These are phyloP conservation scores for Cairneyella variabilis DNA, from an alignment of 495 filamentous ascomycete species.

Conservation along the genomic window DNA sequence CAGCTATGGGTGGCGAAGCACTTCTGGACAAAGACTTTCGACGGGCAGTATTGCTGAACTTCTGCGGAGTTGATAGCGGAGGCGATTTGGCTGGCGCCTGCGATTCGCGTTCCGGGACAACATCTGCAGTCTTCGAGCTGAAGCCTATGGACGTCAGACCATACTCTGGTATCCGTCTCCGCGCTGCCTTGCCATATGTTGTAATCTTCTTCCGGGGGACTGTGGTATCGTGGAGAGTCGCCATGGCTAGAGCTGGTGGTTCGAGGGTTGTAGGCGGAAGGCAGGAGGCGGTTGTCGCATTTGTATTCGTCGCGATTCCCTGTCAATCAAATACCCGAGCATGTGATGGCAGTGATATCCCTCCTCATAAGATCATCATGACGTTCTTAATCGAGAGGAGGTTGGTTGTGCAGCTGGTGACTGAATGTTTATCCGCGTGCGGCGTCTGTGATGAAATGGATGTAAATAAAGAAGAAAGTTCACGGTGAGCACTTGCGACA, in stretches of 20 bases:
- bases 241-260: conserved; percentile 23
- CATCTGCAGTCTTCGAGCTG: conserved; percentile 18
- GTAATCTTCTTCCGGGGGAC: conserved; percentile 36
- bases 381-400: too few species aligned
- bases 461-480: not conserved
- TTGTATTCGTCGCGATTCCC: too few species aligned
- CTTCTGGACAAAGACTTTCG: not conserved
- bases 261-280: not conserved
- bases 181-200: conserved; percentile 45
- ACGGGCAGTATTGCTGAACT: not conserved
- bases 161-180: conserved; percentile 28
- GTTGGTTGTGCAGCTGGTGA: too few species aligned
- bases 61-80: not conserved
- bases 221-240: conserved; percentile 19
- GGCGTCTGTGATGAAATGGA: too few species aligned
- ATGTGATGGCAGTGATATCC: too few species aligned
- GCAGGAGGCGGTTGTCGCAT: not conserved
- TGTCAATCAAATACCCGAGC: too few species aligned
- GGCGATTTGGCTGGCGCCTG: not conserved
- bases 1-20: not conserved
- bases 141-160: conserved; percentile 11
- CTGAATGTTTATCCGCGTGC: too few species aligned
- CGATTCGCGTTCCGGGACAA: not conserved
- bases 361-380: too few species aligned
- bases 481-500: too few species aligned